Percentiles rank a stretch among this genome's conserved stretches.
phyloP scores from a whole-genome alignment of 257 asterid genomes.

The Solanum neorickii region DNA sequence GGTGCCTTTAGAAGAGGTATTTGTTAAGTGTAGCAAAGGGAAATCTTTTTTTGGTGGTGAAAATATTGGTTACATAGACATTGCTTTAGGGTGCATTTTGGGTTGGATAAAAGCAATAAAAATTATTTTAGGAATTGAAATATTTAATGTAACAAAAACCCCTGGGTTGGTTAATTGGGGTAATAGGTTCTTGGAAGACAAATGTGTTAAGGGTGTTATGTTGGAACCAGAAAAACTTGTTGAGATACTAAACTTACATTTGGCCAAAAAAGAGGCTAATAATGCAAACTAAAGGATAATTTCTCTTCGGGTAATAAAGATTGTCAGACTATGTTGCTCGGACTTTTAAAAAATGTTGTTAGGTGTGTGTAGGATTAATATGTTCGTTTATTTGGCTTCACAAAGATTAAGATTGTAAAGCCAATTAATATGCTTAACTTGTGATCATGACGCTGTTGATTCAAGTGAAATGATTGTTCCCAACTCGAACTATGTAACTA shows the following conservation, averaged over 20 bases:
- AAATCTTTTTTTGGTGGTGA: conserved; percentile 6
- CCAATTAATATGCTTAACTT: neutral
- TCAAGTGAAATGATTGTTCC: neutral
- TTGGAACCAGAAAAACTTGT: conserved; percentile 9
- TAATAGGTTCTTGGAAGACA: conserved; percentile 7
- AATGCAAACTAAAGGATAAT: neutral
- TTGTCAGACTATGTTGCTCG: neutral
- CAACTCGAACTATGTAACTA: neutral
- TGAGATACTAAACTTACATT: neutral
- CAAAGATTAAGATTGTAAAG: neutral
- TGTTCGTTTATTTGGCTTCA: neutral
- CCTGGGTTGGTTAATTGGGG: conserved; percentile 21
- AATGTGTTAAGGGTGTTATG: conserved; percentile 14
- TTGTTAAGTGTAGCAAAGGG: conserved; percentile 2
- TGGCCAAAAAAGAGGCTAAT: conserved; percentile 1
- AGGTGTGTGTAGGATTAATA: neutral
- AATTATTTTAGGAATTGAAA: neutral
- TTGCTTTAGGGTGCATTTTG: neutral
- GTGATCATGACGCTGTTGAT: neutral
- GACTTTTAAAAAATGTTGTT: neutral
- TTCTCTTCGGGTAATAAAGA: neutral
- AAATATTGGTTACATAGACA: conserved; percentile 2
- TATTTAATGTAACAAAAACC: neutral
- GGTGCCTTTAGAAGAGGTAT: conserved; percentile 1
- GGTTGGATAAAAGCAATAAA: conserved; percentile 3